phyloP scores from a whole-genome alignment of 805 yeast genomes.

The Wickerhamiella allomyrinae region DNA sequence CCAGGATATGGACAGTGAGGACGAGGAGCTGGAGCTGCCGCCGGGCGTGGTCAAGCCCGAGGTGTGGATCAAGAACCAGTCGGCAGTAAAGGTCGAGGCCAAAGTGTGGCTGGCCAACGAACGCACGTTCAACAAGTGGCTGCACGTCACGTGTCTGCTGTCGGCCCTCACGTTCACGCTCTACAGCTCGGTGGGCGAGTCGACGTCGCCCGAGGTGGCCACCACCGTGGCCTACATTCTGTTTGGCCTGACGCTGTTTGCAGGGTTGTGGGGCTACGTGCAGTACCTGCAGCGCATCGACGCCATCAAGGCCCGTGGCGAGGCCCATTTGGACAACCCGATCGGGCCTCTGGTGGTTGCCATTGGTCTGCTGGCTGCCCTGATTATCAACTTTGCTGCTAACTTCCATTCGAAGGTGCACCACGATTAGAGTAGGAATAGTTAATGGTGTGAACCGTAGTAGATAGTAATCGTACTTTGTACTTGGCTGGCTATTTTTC shows the following conservation, averaged over 20 bases:
- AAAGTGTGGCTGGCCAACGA: constrained; percentile 98
- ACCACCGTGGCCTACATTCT: constrained; percentile 60
- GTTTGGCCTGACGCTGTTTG: constrained; percentile 66
- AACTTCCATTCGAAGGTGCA: constrained; percentile 26
- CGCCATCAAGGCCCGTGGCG: constrained; percentile 67
- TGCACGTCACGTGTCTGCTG: constrained; percentile 72
- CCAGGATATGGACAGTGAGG: constrained; percentile 55
- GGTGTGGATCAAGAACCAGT: constrained; percentile 66
- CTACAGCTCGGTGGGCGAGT: constrained; percentile 55
- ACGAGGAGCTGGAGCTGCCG: constrained; percentile 73
- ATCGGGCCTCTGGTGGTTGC: constrained; percentile 79
- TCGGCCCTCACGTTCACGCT: constrained; percentile 76
- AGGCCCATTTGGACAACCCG: constrained; percentile 77
- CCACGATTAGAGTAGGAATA: not conserved
- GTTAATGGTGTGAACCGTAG: too few relatives aligned
- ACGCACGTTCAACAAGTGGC: constrained; percentile 92
- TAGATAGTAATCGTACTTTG: too few relatives aligned
- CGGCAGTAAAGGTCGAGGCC: constrained; percentile 89
- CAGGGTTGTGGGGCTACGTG: constrained; percentile 80
- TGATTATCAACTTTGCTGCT: constrained; percentile 56
- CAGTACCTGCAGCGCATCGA: constrained; percentile 58
- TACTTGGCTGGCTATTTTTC: too few relatives aligned
- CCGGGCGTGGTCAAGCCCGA: constrained; percentile 80
- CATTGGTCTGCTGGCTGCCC: constrained; percentile 47
- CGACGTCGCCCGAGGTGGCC: constrained; percentile 46